Evolutionary conservation across 352 stramenopile species (phyloP).

Genomic region (Globisporangium parvum): DNA sequence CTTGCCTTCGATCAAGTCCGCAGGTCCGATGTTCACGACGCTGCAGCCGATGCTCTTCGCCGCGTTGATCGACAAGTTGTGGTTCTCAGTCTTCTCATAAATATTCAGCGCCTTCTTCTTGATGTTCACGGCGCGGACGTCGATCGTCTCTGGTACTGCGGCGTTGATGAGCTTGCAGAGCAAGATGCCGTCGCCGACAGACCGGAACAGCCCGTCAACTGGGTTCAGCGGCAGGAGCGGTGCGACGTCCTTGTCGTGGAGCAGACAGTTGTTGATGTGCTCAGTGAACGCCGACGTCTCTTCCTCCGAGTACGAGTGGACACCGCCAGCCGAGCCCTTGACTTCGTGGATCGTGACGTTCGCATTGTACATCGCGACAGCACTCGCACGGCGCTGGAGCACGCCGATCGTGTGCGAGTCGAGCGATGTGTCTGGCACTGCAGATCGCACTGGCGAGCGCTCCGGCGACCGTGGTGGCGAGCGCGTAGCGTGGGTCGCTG

Average conservation of each 20-base stretch:
- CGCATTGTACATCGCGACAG: slow-evolving; percentile 46
- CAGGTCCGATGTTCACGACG: slow-evolving; percentile 90
- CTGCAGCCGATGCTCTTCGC: slow-evolving; percentile 91
- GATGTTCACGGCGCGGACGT: slow-evolving; percentile 84
- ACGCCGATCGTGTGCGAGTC: slow-evolving; percentile 54
- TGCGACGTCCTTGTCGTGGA: slow-evolving; percentile 55
- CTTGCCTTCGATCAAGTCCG: slow-evolving; percentile 77
- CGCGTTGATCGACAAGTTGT: slow-evolving; percentile 92
- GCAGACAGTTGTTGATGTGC: slow-evolving; percentile 90
- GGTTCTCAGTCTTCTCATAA: slow-evolving; percentile 87
- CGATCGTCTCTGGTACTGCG: slow-evolving; percentile 89
- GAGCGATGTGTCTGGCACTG: slow-evolving; percentile 7
- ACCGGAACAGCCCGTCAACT: slow-evolving; percentile 73
- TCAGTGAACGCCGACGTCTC: slow-evolving; percentile 88
- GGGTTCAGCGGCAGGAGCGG: slow-evolving; percentile 71
- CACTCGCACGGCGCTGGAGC: slow-evolving; percentile 55
- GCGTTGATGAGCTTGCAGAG: slow-evolving; percentile 92
- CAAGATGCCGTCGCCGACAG: slow-evolving; percentile 79
- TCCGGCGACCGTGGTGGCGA: slow-evolving; percentile 25
- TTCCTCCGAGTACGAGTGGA: slow-evolving; percentile 89
- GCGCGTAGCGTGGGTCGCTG: slow-evolving; percentile 7
- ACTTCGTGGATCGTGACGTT: slow-evolving; percentile 76
- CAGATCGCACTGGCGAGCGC: slow-evolving; percentile 15
- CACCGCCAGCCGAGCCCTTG: slow-evolving; percentile 60
- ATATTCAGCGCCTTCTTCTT: slow-evolving; percentile 75